Percentiles rank a stretch among this genome's conserved stretches.
Conservation (phyloP, 1,284 basidiomycete species). For the Blastosporella zonata region DNA sequence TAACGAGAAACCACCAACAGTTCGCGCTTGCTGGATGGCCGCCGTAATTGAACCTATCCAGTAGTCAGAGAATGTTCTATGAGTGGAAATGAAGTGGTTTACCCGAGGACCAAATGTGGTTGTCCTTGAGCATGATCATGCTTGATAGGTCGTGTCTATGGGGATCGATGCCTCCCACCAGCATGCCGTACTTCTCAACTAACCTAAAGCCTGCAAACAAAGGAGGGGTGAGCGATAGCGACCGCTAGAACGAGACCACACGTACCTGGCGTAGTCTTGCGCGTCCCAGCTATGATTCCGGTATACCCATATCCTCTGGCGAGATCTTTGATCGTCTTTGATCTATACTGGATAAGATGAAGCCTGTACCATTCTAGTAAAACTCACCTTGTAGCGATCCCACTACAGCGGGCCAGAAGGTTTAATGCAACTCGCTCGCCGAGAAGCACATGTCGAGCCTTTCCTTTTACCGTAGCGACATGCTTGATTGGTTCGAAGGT, state of each 20-base stretch:
- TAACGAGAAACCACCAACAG: conserved; percentile 90
- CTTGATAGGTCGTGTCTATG: conserved; percentile 96
- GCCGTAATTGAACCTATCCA: conserved; percentile 80
- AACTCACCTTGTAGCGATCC: conserved; percentile 87
- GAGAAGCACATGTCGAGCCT: conserved; percentile 85
- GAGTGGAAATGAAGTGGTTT: conserved; percentile 5
- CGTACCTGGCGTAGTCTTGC: conserved; percentile 95
- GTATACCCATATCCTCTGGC: conserved; percentile 76
- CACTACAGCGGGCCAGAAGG: conserved; percentile 91
- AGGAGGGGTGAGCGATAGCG: not conserved
- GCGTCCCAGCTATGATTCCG: conserved; percentile 91
- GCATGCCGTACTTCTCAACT: conserved; percentile 99
- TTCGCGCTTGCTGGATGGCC: conserved; percentile 82
- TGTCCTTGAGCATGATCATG: conserved; percentile 99
- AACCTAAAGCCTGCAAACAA: conserved; percentile 43
- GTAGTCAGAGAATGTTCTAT: not conserved
- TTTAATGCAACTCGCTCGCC: conserved; percentile 96
- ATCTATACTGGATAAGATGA: too few relatives aligned
- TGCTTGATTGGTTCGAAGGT: conserved; percentile 79
- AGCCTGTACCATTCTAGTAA: conserved; percentile 6
- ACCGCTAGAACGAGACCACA: not conserved
- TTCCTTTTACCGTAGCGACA: conserved; percentile 90
- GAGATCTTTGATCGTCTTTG: too few relatives aligned
- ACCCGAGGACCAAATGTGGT: conserved; percentile 98
- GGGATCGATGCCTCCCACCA: conserved; percentile 94